Conservation (phyloP, 768 basidiomycete genomes). For the Suillus decipiens region DNA sequence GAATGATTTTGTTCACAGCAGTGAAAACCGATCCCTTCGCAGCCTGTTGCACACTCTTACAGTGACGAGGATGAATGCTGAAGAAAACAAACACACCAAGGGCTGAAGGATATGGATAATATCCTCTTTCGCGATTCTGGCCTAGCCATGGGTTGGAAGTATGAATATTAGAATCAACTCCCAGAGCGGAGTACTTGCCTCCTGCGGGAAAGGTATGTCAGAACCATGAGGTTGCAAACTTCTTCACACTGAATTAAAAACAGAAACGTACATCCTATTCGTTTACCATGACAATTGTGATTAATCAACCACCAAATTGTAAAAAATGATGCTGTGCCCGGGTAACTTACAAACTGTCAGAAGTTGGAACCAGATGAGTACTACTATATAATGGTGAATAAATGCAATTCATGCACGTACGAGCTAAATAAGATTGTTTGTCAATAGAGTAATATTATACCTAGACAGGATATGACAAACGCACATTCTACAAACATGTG, state of each 20-base stretch:
- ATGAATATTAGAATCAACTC: background rate
- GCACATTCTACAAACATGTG: background rate
- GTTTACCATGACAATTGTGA: background rate
- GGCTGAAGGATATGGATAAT: background rate
- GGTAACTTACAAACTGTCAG: background rate
- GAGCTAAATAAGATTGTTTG: background rate
- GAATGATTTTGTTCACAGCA: background rate
- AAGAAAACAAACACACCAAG: background rate
- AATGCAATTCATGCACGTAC: background rate
- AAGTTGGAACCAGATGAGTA: background rate
- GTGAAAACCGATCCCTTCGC: background rate
- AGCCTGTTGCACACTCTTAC: background rate
- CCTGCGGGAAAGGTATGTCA: background rate
- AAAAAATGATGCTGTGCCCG: background rate
- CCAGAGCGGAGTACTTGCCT: background rate
- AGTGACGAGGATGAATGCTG: background rate
- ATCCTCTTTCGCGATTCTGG: accelerated
- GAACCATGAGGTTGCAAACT: background rate
- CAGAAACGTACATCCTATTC: background rate
- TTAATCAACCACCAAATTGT: background rate
- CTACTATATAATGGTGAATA: background rate
- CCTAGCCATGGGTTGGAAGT: background rate
- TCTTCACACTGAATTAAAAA: background rate
- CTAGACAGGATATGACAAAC: background rate
- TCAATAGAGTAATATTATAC: background rate